Evolutionary conservation across 768 basidiomycete genomes (phyloP).

Genomic region (Termitomyces sp.): DNA sequence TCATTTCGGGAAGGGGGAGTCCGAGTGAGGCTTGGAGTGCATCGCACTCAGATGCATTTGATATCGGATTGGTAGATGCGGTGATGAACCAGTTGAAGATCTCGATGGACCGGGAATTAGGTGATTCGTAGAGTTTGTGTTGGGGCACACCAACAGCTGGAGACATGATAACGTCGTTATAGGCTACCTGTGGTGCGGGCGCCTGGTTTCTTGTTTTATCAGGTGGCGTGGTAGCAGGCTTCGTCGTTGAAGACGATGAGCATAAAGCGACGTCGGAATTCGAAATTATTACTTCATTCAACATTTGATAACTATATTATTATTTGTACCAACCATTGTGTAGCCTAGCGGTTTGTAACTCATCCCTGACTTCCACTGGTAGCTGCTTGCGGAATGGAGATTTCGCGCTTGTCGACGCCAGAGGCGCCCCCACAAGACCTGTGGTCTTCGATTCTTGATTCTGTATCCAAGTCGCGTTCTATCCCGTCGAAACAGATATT

Average conservation of each 20-base stretch:
- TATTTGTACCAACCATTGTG: too few species aligned
- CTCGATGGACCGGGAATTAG: constrained; percentile 66
- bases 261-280: constrained; percentile 16
- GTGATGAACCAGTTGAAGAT: constrained; percentile 69
- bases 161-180: constrained; percentile 32
- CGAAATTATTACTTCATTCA: constrained; percentile 11
- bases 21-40: constrained; percentile 59
- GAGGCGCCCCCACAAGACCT: constrained; percentile 76
- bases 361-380: not conserved
- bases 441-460: constrained; percentile 92
- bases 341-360: not conserved
- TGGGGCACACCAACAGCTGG: constrained; percentile 47
- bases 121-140: constrained; percentile 67
- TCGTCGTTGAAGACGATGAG: constrained; percentile 11
- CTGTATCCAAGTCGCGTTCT: constrained; percentile 76
- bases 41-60: constrained; percentile 74
- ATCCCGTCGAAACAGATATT: constrained; percentile 87
- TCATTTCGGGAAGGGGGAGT: constrained; percentile 94
- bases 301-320: not conserved
- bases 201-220: not conserved
- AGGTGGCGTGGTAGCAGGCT: not conserved
- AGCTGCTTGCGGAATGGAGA: constrained; percentile 29
- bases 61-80: constrained; percentile 73
- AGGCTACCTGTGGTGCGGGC: constrained; percentile 4
- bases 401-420: constrained; percentile 64